phyloP scores from a whole-genome alignment of 1,284 basidiomycete species.

The Leucoagaricus sp. region DNA sequence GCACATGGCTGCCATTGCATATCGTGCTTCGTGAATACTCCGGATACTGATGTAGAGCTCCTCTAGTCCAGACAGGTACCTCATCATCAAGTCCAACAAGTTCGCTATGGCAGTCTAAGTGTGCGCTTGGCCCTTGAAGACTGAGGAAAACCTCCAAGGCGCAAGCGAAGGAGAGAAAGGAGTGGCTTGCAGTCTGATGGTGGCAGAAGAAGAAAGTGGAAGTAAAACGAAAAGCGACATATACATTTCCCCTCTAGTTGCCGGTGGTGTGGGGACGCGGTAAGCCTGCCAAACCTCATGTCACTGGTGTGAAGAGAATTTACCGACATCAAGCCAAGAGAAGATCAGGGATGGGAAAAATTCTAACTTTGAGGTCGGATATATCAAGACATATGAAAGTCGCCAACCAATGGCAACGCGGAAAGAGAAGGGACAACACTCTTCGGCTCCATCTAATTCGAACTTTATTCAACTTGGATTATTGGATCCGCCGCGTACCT shows the following conservation, averaged over 20 bases:
- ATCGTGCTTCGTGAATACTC: conserved; percentile 30
- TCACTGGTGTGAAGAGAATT: neutral
- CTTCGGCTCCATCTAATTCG: neutral
- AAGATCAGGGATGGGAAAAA: neutral
- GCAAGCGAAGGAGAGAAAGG: neutral
- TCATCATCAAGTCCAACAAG: neutral
- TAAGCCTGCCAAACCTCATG: neutral
- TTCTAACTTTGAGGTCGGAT: neutral
- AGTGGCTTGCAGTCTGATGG: neutral
- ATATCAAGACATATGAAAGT: conserved; percentile 4
- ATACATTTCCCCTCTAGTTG: neutral
- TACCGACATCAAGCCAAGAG: conserved; percentile 4
- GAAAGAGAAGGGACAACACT: neutral
- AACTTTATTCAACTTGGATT: neutral
- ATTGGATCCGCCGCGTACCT: too few species aligned
- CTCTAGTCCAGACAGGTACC: neutral
- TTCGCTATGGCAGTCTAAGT: neutral
- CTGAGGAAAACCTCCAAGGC: neutral
- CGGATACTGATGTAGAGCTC: conserved; percentile 17
- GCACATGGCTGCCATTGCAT: conserved; percentile 30
- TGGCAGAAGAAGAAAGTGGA: neutral
- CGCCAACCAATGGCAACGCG: neutral
- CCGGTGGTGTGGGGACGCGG: conserved; percentile 1
- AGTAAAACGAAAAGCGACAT: neutral
- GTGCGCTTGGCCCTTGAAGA: neutral